phyloP scores from a whole-genome alignment of 169 alveolate species.

The Neospora caninum region DNA sequence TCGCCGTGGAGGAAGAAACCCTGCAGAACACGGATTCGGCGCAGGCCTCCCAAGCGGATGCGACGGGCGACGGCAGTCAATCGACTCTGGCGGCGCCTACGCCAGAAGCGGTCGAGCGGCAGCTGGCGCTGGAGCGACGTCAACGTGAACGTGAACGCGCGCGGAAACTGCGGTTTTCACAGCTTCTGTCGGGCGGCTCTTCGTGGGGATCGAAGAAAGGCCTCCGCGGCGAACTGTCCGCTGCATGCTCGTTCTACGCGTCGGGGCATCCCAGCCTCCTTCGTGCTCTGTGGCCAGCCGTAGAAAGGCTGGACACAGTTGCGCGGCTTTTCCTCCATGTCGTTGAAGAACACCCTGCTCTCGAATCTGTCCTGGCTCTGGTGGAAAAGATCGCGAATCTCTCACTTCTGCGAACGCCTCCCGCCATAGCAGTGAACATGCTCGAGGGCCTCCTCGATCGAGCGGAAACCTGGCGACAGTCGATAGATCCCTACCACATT shows the following conservation, averaged over 20 bases:
- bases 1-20: neutral
- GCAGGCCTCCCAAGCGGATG: neutral
- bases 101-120: slow-evolving; percentile 21
- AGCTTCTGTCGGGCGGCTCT: slow-evolving; percentile 36
- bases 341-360: slow-evolving; percentile 57
- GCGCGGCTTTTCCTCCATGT: slow-evolving; percentile 18
- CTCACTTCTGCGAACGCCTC: slow-evolving; percentile 51
- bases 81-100: neutral
- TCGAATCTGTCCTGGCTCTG: slow-evolving; percentile 50
- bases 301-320: slow-evolving; percentile 45
- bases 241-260: slow-evolving; percentile 62
- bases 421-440: slow-evolving; percentile 60
- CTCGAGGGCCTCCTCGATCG: slow-evolving; percentile 68
- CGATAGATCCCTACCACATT: slow-evolving; percentile 57
- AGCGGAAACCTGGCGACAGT: slow-evolving; percentile 60
- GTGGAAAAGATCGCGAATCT: slow-evolving; percentile 40
- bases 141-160: slow-evolving; percentile 68
- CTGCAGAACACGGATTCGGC: neutral
- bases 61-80: neutral
- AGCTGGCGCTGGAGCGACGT: slow-evolving; percentile 61
- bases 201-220: neutral
- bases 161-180: slow-evolving; percentile 61
- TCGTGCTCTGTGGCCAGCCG: slow-evolving; percentile 56
- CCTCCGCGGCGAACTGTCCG: neutral
- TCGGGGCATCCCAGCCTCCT: slow-evolving; percentile 57